Evolutionary conservation across 23 red algal genomes (phyloP), one percentile per base, ranked within the genome.

Genomic region (Gracilaria domingensis): DNA sequence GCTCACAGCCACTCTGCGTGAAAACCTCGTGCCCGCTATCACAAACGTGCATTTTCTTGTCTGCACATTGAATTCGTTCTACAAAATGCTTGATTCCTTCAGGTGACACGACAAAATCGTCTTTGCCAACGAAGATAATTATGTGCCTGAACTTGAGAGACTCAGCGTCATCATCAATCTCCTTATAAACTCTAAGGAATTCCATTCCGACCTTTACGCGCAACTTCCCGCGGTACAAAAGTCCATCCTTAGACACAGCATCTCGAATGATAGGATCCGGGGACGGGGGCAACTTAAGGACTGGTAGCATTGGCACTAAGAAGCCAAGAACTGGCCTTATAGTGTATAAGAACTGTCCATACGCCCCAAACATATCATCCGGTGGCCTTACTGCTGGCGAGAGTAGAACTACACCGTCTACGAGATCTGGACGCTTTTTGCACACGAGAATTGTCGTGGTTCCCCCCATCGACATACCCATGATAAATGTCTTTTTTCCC

Each of bases 351-450:
- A 98, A 82, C 24, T 84, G 93, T 30, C 96, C 96, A 26, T 95
- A 91, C 32, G 91, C 25, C 4, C 96, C 96, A 74, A 98, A 98
- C 96, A 95, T 93, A 77, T 98, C 89, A 29, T 83, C 88, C 25
- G 96, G 92, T 35, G 93, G 93, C 26, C 60, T 79, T 5, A 95
- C 88, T 16, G 96, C 96, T 1, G 96, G 93, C 51, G 93, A 93
- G 54, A 98, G 84, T 35, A 98, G 83, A 28, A 90, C 79, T 44
- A 92, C 77, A 13, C 83, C 96, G 29, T 88, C 57, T 29, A 93
- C 64, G 6, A 74, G n/a, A n/a, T 86, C 72, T n/a, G 86, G 89
- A 6, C 72, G 54, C 44, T 83, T 83, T 32, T 60, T 38, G 37
- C 59, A 66, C 12, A 95, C 71, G 76, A 88, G 72, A 59, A 95